phyloP scores from a whole-genome alignment of 768 basidiomycete genomes.

The Trametes gibbosa region DNA sequence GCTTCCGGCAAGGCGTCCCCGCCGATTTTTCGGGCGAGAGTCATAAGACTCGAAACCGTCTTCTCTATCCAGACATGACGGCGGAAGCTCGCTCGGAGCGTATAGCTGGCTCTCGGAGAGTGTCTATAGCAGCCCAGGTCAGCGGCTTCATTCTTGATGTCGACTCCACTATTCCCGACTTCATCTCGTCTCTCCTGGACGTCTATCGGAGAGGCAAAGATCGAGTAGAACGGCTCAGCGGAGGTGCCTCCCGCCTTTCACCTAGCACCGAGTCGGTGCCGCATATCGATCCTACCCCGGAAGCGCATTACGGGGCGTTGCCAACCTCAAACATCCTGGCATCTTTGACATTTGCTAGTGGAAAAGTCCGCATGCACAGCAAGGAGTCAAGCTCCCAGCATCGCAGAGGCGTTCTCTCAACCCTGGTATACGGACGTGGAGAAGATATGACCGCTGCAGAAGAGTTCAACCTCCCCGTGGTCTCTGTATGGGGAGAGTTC shows the following conservation, averaged over 20 bases:
- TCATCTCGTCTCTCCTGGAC: conserved; percentile 77
- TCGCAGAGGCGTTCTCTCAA: conserved; percentile 37
- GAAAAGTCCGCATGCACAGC: conserved; percentile 75
- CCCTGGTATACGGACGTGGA: conserved; percentile 44
- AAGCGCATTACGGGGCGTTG: conserved; percentile 34
- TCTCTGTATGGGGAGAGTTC: conserved; percentile 85
- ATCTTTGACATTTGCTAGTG: conserved; percentile 78
- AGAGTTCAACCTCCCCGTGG: conserved; percentile 67
- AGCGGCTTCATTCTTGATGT: conserved; percentile 85
- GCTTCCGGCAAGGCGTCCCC: conserved; percentile 74
- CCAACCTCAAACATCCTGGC: conserved; percentile 61
- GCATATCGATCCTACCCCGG: conserved; percentile 4
- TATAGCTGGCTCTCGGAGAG: conserved; percentile 45
- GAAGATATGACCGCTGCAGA: conserved; percentile 48
- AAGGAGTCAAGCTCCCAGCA: conserved; percentile 37
- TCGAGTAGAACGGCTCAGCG: conserved; percentile 64
- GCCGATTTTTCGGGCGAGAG: conserved; percentile 68
- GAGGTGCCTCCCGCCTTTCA: conserved; percentile 48
- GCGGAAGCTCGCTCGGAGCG: conserved; percentile 64
- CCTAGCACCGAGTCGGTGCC: conserved; percentile 22
- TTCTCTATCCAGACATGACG: conserved; percentile 79
- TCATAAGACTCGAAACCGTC: conserved; percentile 67
- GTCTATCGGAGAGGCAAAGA: conserved; percentile 83
- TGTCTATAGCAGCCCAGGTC: conserved; percentile 67
- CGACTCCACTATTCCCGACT: conserved; percentile 76